Evolutionary conservation across 148 eudicot species (phyloP).

Genomic region (Dianthus caryophyllus): DNA sequence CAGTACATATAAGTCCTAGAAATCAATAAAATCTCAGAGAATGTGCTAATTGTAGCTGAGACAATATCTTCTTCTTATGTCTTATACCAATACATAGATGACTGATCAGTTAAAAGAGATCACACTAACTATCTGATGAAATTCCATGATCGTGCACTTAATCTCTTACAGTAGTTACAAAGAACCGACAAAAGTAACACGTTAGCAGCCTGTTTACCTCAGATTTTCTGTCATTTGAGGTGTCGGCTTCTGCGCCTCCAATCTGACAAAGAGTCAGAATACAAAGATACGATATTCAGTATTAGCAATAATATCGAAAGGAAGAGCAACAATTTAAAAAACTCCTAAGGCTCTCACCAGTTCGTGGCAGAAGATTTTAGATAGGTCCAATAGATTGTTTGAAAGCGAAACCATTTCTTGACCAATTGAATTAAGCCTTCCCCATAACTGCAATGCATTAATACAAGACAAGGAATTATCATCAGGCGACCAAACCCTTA

Average conservation of each 20-base stretch:
- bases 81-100: not conserved
- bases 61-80: not conserved
- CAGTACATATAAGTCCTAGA: not conserved
- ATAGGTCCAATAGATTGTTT: slow-evolving; percentile 59
- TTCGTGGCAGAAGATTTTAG: slow-evolving; percentile 40
- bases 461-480: not conserved
- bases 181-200: not conserved
- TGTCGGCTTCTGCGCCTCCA: slow-evolving; percentile 20
- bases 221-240: slow-evolving; percentile 22
- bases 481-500: no score
- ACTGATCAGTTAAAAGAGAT: no score
- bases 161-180: not conserved
- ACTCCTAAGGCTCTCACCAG: slow-evolving; percentile 36
- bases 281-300: not conserved
- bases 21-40: not conserved
- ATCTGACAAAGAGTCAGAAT: slow-evolving; percentile 15
- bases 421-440: slow-evolving; percentile 61
- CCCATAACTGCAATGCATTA: slow-evolving; percentile 56
- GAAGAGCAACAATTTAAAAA: slow-evolving; percentile 8
- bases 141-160: not conserved
- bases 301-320: not conserved
- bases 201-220: slow-evolving; percentile 19
- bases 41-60: no score
- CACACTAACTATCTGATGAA: not conserved
- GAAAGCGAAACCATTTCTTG: slow-evolving; percentile 62